A percentile compares a stretch with the other conserved stretches of the same genome.
Conservation (phyloP, 164 flowering plant species). For the Vitis rotundifolia region DNA sequence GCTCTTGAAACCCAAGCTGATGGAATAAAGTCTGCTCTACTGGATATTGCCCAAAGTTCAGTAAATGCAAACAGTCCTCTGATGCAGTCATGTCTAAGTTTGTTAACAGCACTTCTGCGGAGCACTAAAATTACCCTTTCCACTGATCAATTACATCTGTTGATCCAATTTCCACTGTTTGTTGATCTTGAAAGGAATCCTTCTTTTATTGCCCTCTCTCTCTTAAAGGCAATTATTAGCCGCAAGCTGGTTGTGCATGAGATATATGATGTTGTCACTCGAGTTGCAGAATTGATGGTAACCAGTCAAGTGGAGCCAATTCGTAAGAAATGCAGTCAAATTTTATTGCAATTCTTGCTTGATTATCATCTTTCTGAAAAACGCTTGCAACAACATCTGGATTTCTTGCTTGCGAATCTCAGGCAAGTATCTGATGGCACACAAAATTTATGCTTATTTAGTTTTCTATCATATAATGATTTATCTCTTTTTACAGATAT, state of each 20-base stretch:
- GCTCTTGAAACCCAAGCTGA: constrained; percentile 63
- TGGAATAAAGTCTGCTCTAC: constrained; percentile 60
- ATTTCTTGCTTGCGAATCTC: constrained; percentile 64
- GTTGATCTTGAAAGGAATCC: constrained; percentile 81
- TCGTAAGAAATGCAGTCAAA: constrained; percentile 77
- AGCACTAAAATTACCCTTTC: constrained; percentile 68
- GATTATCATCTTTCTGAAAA: constrained; percentile 65
- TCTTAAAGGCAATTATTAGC: constrained; percentile 71
- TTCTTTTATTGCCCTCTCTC: constrained; percentile 72
- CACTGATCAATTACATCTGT: constrained; percentile 60
- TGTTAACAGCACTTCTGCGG: constrained; percentile 68
- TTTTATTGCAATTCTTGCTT: constrained; percentile 77
- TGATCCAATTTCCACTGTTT: constrained; percentile 83
- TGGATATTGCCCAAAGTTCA: constrained; percentile 68
- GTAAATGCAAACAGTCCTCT: constrained; percentile 46
- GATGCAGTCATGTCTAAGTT: constrained; percentile 67
- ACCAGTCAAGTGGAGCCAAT: constrained; percentile 71
- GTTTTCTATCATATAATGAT: constrained; percentile 9
- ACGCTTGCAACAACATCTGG: constrained; percentile 79
- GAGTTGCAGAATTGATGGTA: constrained; percentile 77
- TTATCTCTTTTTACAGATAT: constrained; percentile 54
- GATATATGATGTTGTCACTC: constrained; percentile 80
- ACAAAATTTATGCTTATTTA: constrained; percentile 1
- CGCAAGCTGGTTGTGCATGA: constrained; percentile 74
- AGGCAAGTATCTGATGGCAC: constrained; percentile 37